Conservation (phyloP, 2,329 filamentous ascomycete species). For the Aspergillus fumigatus region DNA sequence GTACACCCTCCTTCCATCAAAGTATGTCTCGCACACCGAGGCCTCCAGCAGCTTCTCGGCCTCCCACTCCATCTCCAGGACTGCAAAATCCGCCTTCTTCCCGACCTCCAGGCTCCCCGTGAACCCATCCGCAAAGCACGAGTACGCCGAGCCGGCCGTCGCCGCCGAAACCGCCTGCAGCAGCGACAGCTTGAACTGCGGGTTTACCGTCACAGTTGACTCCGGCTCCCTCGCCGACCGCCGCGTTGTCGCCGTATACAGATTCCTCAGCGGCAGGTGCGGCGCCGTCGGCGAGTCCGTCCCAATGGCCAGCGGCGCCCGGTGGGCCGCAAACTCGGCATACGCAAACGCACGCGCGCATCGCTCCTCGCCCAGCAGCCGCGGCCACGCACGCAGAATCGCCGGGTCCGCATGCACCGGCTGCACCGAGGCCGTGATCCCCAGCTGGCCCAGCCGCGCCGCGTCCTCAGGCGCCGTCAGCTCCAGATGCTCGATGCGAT, state of each 20-base stretch:
- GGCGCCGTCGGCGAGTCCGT: slow-evolving; percentile 48
- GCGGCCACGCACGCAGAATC: slow-evolving; percentile 45
- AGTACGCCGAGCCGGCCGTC: slow-evolving; percentile 43
- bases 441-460: slow-evolving; percentile 38
- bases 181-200: slow-evolving; percentile 38
- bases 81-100: slow-evolving; percentile 42
- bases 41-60: slow-evolving; percentile 36
- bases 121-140: slow-evolving; percentile 40
- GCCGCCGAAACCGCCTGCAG: slow-evolving; percentile 41
- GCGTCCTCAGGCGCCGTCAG: slow-evolving; percentile 45
- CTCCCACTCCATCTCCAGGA: slow-evolving; percentile 40
- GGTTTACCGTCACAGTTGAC: slow-evolving; percentile 35
- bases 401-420: slow-evolving; percentile 40
- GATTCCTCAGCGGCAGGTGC: slow-evolving; percentile 40
- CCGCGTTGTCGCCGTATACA: slow-evolving; percentile 49
- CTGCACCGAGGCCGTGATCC: slow-evolving; percentile 41
- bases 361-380: slow-evolving; percentile 40
- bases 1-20: slow-evolving; percentile 33
- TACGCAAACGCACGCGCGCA: slow-evolving; percentile 48
- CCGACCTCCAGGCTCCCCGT: slow-evolving; percentile 37
- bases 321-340: slow-evolving; percentile 42
- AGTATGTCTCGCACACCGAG: slow-evolving; percentile 41
- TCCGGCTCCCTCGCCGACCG: slow-evolving; percentile 39
- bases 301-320: slow-evolving; percentile 43
- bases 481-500: slow-evolving; percentile 51